These are phyloP conservation scores for Albugo laibachii DNA, from an alignment of 352 stramenopile species.

Conservation along the genomic window DNA sequence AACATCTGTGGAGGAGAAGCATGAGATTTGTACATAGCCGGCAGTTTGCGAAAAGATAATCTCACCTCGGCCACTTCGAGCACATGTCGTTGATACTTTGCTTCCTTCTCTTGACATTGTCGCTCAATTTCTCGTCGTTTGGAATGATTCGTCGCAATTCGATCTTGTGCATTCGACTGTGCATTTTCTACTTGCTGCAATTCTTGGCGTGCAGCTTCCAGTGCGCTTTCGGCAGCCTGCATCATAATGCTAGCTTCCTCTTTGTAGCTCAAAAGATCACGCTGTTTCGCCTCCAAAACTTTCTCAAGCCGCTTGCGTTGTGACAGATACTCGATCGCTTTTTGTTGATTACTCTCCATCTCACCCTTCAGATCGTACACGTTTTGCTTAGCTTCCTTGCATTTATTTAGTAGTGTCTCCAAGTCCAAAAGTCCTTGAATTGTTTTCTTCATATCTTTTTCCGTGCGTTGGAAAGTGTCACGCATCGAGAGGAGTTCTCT, in stretches of 20 bases:
- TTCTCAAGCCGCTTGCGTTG: slow-evolving; percentile 56
- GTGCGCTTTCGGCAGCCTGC: slow-evolving; percentile 28
- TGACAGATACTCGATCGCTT: slow-evolving; percentile 28
- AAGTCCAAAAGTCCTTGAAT: slow-evolving; percentile 39
- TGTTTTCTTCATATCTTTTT: slow-evolving; percentile 46
- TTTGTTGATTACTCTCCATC: slow-evolving; percentile 25
- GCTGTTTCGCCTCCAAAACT: slow-evolving; percentile 39
- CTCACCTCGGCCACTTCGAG: slow-evolving; percentile 34
- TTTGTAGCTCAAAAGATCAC: slow-evolving; percentile 41
- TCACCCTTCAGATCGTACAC: slow-evolving; percentile 31
- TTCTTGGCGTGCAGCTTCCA: slow-evolving; percentile 28
- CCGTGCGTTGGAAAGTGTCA: slow-evolving; percentile 38
- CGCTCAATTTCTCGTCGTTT: slow-evolving; percentile 34
- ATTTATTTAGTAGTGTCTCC: slow-evolving; percentile 36
- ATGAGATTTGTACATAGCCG: no score
- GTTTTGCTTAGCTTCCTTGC: slow-evolving; percentile 49
- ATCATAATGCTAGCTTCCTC: slow-evolving; percentile 44
- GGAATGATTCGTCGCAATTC: slow-evolving; percentile 27
- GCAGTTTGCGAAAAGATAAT: neutral
- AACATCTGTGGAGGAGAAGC: slow-evolving; percentile 26
- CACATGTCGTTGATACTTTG: slow-evolving; percentile 38
- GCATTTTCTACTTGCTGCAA: slow-evolving; percentile 26
- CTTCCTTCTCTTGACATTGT: slow-evolving; percentile 40
- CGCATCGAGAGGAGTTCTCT: slow-evolving; percentile 33
- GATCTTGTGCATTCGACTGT: slow-evolving; percentile 26